Evolutionary conservation across 2,329 filamentous ascomycete species (phyloP), one percentile per base, ranked within the genome.

Genomic region (Claviceps sp.): DNA sequence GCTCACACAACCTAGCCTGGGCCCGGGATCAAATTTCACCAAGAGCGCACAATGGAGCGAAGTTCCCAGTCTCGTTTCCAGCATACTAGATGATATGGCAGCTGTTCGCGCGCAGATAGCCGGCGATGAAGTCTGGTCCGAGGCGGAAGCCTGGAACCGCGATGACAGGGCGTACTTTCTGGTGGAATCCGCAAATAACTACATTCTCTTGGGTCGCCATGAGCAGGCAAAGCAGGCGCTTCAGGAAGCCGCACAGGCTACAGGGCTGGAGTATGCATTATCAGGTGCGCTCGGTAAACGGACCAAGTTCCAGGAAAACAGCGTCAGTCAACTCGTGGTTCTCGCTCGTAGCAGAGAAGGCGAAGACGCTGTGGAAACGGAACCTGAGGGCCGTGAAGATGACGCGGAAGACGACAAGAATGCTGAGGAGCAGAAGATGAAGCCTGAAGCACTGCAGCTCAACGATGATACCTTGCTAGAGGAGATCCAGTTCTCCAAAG

Each of bases 391-490:
- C 16, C 56, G 52, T 4, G 54, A 55, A 1, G 59, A 55, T 23
- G 56, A 61, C 5, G 59, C 37, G 3, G 61, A 36, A 34, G 11
- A 37, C 14, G 45, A 20, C n/a, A 5, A 17, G 29, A 36, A 20
- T 9, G n/a, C 34, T 4, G 26, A 20, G 20, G 26, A 29, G 26
- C 44, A 60, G 0, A 55, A 60, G 2, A 59, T 61, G 1, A 70
- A 68, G 23, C 88, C 89, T 0, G 78, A 84, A 58, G 83, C 84
- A 2, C 66, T 97, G 14, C 78, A 85, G 38, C 71, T 97, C 3
- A 94, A 97, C 62, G 87, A 98, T 60, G 93, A 98, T 63, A 97
- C 93, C 0, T 75, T 98, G 0, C 74, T 97, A 2, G 93, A 98
- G 64, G 79, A 82, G 3, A 91, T 98, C 40, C 77, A 85, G 0